Percentiles rank a stretch among this genome's conserved stretches.
Conservation (phyloP, 768 basidiomycete species). For the Rhizopogon vulgaris region DNA sequence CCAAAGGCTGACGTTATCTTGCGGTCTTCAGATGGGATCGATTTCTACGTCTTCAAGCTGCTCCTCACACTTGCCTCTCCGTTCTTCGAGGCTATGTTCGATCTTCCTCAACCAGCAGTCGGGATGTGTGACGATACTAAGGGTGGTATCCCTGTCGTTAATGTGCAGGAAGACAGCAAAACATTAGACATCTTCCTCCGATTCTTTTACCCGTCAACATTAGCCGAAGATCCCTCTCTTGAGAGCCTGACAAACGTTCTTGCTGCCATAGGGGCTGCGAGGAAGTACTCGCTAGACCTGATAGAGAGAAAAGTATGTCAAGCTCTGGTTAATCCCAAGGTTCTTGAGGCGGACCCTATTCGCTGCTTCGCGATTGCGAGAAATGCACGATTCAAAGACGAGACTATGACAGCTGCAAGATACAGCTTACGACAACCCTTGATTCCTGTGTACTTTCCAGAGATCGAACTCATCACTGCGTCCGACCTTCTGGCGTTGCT, state of each 20-base stretch:
- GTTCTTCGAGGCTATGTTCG: neutral
- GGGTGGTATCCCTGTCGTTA: neutral
- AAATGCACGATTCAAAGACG: conserved; percentile 13
- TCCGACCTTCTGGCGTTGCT: conserved; percentile 13
- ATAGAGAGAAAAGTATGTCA: conserved; percentile 18
- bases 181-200: conserved; percentile 13
- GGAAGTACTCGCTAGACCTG: conserved; percentile 36
- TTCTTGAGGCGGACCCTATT: conserved; percentile 13
- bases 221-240: neutral
- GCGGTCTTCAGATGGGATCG: conserved; percentile 10
- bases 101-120: neutral
- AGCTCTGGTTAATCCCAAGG: conserved; percentile 7
- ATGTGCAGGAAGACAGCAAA: conserved; percentile 7
- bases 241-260: neutral
- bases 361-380: conserved; percentile 22
- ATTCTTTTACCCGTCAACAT: conserved; percentile 8
- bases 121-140: neutral
- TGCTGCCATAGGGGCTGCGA: conserved; percentile 27
- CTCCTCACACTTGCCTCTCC: conserved; percentile 22
- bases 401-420: conserved; percentile 16
- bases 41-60: conserved; percentile 17
- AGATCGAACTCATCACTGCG: conserved; percentile 16
- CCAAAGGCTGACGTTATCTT: conserved; percentile 9
- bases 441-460: conserved; percentile 10
- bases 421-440: conserved; percentile 18